A percentile compares a stretch with the other conserved stretches of the same genome.
Conservation (phyloP, 768 basidiomycete genomes). For the Lactarius tabidus region DNA sequence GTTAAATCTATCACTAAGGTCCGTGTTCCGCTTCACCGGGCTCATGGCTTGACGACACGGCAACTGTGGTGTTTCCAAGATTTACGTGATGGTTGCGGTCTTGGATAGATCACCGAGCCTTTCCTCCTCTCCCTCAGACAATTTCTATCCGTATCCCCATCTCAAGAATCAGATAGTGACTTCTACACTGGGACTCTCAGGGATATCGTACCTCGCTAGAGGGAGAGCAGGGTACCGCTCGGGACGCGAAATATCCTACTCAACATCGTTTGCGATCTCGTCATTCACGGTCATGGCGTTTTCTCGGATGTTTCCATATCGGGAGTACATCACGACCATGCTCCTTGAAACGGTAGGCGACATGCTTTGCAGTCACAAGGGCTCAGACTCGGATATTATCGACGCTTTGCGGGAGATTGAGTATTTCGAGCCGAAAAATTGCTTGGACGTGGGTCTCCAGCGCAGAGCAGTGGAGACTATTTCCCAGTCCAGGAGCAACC, state of each 20-base stretch:
- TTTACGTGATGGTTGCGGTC: neutral
- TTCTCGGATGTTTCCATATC: neutral
- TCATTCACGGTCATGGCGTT: neutral
- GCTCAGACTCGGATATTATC: no score
- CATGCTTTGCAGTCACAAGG: no score
- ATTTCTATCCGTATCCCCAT: neutral
- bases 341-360: no score
- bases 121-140: conserved; percentile 7
- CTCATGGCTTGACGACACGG: neutral
- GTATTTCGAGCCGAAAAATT: no score
- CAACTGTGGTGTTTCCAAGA: conserved; percentile 15
- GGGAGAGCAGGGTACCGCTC: neutral
- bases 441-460: no score
- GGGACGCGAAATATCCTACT: conserved; percentile 10
- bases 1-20: neutral
- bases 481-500: neutral
- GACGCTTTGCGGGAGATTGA: no score
- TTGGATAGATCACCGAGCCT: neutral
- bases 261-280: conserved; percentile 8
- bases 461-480: no score
- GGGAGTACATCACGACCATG: no score
- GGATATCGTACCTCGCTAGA: neutral
- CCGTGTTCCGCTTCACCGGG: neutral
- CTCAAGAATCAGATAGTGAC: neutral
- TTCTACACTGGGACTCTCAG: neutral